Evolutionary conservation across 2,329 filamentous ascomycete species (phyloP).

Genomic region (Alternaria ventricosa): DNA sequence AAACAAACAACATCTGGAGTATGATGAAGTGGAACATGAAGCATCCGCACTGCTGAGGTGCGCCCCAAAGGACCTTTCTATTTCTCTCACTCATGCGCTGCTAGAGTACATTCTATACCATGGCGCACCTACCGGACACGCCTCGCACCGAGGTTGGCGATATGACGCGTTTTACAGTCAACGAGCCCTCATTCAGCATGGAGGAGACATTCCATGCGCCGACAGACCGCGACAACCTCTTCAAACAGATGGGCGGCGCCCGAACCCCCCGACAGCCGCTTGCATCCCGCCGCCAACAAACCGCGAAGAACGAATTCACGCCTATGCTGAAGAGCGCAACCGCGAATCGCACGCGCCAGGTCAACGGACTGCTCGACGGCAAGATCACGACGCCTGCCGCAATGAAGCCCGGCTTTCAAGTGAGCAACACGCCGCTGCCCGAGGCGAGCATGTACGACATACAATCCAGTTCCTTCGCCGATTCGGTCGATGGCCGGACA

Average conservation of each 20-base stretch:
- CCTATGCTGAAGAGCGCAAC: slow-evolving; percentile 86
- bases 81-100: slow-evolving; percentile 42
- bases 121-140: slow-evolving; percentile 72
- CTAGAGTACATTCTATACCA: slow-evolving; percentile 31
- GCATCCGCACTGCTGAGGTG: slow-evolving; percentile 17
- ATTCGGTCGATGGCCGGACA: slow-evolving; percentile 68
- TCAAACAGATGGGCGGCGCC: slow-evolving; percentile 73
- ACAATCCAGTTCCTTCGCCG: slow-evolving; percentile 58
- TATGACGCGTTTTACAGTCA: slow-evolving; percentile 73
- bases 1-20: slow-evolving; percentile 30
- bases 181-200: slow-evolving; percentile 80
- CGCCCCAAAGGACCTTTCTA: slow-evolving; percentile 15
- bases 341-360: slow-evolving; percentile 64
- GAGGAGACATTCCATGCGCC: slow-evolving; percentile 83
- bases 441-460: slow-evolving; percentile 69
- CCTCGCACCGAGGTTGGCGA: slow-evolving; percentile 86
- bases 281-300: slow-evolving; percentile 60
- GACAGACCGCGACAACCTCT: slow-evolving; percentile 74
- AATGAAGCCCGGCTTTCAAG: slow-evolving; percentile 66
- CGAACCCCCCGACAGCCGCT: slow-evolving; percentile 78
- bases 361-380: slow-evolving; percentile 48
- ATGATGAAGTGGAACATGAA: slow-evolving; percentile 10
- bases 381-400: slow-evolving; percentile 68
- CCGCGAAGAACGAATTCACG: slow-evolving; percentile 80
- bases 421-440: slow-evolving; percentile 77